These are phyloP conservation scores for Pyrus bretschneideri DNA, from an alignment of 306 rosid species.

Conservation along the genomic window DNA sequence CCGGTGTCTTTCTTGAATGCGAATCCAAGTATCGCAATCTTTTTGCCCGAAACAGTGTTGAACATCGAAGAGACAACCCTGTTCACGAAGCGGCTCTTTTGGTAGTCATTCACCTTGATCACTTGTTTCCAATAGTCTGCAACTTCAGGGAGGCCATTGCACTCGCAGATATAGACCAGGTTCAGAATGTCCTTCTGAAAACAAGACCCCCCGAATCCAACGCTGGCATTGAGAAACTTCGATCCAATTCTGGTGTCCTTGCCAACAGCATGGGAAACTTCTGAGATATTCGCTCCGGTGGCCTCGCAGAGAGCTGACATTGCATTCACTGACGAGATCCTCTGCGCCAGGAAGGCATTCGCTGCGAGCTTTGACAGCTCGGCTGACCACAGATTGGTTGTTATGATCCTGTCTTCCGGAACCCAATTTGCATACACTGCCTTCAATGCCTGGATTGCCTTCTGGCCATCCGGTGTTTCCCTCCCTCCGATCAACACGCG, in stretches of 20 bases:
- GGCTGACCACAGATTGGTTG: constrained; percentile 79
- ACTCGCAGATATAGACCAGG: constrained; percentile 68
- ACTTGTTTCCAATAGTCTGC: constrained; percentile 79
- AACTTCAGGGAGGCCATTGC: constrained; percentile 71
- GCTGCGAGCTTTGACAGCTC: constrained; percentile 82
- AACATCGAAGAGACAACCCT: constrained; percentile 72
- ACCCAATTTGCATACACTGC: constrained; percentile 66
- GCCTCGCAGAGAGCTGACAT: constrained; percentile 85
- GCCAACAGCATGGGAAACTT: constrained; percentile 64
- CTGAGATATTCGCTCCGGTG: constrained; percentile 70
- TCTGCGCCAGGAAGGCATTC: constrained; percentile 75
- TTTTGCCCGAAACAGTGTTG: constrained; percentile 73
- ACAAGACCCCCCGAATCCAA: constrained; percentile 91
- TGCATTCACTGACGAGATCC: constrained; percentile 75
- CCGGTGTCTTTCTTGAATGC: constrained; percentile 83
- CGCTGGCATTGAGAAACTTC: constrained; percentile 63
- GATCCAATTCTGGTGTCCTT: constrained; percentile 68
- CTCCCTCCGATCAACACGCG: constrained; percentile 75
- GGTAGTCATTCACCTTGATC: constrained; percentile 74
- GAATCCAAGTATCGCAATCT: constrained; percentile 68
- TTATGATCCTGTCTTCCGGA: constrained; percentile 56
- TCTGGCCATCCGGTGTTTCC: constrained; percentile 46
- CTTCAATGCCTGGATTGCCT: constrained; percentile 53
- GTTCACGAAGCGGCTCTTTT: constrained; percentile 69
- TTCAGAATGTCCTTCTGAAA: constrained; percentile 82